Evolutionary conservation across 306 rosid genomes (phyloP), one percentile per base, ranked within the genome.

Genomic region (Delonix regia): DNA sequence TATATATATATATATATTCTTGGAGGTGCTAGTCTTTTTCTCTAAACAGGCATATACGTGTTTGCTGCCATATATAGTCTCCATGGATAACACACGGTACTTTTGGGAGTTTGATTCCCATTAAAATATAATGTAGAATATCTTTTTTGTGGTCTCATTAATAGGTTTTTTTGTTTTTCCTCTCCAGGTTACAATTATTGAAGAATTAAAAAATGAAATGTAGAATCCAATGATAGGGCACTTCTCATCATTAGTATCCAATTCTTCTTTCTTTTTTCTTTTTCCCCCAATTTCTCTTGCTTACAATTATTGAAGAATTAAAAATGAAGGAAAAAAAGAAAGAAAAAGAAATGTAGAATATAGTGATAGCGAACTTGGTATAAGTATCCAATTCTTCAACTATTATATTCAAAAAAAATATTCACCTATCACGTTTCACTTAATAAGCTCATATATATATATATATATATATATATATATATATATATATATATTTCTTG

Each of bases 61-160:
- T 68, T 80, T 57, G 6, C 41, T 16, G 60, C 68, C 59, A 52
- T 48, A 8, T 56, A 64, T 78, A 60, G 41, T 15, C 27, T 39
- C n/a, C n/a, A 63, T 70, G 75, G 78, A 82, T 76, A 76, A 70
- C 71, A 60, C 52, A 82, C 10, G 55, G 64, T 10, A 19, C 14
- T 66, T 41, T 34, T 27, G 13, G 18, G 1, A 30, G 8, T 25
- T 69, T 25, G 71, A 79, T 85, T 79, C 89, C 84, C 84, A 79
- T 66, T 66, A 52, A 57, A 56, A 71, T n/a, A n/a, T n/a, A 30
- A 71, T 66, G 64, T 25, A 86, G 84, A 86, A 80, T 45, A 69
- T 76, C 13, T 52, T 52, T 57, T 30, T 15, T 59, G 66, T 79
- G 80, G 80, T 70, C 65, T 56, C 75, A 56, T 69, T 42, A 18